phyloP scores from a whole-genome alignment of 371 early-diverging fungal genomes.

The Mucor circinelloides region DNA sequence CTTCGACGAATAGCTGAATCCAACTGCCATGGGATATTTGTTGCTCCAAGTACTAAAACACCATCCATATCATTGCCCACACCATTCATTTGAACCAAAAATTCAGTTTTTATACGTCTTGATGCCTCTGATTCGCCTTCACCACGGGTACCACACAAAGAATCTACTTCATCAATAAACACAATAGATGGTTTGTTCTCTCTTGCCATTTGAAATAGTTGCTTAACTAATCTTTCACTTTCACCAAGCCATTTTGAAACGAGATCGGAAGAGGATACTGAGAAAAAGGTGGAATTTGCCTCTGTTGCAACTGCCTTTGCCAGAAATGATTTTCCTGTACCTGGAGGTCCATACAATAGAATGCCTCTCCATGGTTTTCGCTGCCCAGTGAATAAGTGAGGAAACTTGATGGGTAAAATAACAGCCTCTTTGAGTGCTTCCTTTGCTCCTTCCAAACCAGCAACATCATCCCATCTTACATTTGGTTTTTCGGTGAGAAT shows the following conservation, averaged over 20 bases:
- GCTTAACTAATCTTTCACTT: slow-evolving; percentile 91
- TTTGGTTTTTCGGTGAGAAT: slow-evolving; percentile 95
- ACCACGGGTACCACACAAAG: slow-evolving; percentile 91
- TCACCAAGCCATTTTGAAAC: slow-evolving; percentile 99
- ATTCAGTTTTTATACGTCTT: slow-evolving; percentile 89
- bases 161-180: slow-evolving; percentile 98
- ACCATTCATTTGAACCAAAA: slow-evolving; percentile 98
- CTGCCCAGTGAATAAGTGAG: slow-evolving; percentile 92
- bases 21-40: slow-evolving; percentile 96
- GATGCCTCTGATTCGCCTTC: slow-evolving; percentile 97
- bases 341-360: slow-evolving; percentile 98
- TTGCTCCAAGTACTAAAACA: slow-evolving; percentile 93
- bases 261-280: slow-evolving; percentile 93
- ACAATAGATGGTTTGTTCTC: slow-evolving; percentile 93
- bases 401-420: slow-evolving; percentile 96
- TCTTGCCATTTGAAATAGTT: slow-evolving; percentile 93
- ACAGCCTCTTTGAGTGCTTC: slow-evolving; percentile 98
- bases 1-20: slow-evolving; percentile 93
- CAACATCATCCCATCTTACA: slow-evolving; percentile 96
- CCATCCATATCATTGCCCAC: slow-evolving; percentile 95
- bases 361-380: slow-evolving; percentile 98
- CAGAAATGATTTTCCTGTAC: slow-evolving; percentile 97
- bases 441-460: slow-evolving; percentile 98
- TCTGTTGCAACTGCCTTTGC: slow-evolving; percentile 98
- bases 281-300: slow-evolving; percentile 93